phyloP scores from a whole-genome alignment of 108 stramenopile genomes.

The Cyclotella kingstonii region DNA sequence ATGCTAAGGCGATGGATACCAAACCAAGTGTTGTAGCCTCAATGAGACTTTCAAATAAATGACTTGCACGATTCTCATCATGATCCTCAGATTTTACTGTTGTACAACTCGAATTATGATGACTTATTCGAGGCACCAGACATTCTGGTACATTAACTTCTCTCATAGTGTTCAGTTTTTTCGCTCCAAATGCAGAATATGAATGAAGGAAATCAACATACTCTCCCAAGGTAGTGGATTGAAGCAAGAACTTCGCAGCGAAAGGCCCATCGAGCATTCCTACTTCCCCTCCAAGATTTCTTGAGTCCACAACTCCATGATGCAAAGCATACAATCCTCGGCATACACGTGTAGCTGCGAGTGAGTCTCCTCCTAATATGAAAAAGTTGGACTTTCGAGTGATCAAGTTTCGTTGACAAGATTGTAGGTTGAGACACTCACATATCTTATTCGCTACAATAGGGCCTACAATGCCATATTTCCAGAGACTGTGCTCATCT shows the following conservation, averaged over 20 bases:
- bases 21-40: conserved; percentile 57
- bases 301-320: conserved; percentile 57
- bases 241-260: conserved; percentile 53
- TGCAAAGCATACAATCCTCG: conserved; percentile 74
- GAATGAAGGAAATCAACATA: conserved; percentile 72
- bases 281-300: conserved; percentile 67
- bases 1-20: conserved; percentile 44
- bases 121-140: too few relatives aligned
- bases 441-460: conserved; percentile 54
- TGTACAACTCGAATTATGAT: too few relatives aligned
- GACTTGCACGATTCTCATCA: conserved; percentile 3
- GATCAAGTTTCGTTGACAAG: conserved; percentile 54
- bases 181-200: conserved; percentile 27
- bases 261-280: conserved; percentile 66
- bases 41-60: conserved; percentile 61
- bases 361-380: conserved; percentile 79
- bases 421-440: conserved; percentile 72
- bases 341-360: conserved; percentile 72
- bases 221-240: conserved; percentile 54
- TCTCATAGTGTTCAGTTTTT: too few relatives aligned
- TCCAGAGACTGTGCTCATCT: conserved; percentile 22
- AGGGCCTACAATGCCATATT: conserved; percentile 52
- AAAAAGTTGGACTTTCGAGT: conserved; percentile 65
- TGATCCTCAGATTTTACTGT: background rate
- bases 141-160: too few relatives aligned